Conservation (phyloP, 1,284 basidiomycete genomes). For the Rhodotorula sp. region DNA sequence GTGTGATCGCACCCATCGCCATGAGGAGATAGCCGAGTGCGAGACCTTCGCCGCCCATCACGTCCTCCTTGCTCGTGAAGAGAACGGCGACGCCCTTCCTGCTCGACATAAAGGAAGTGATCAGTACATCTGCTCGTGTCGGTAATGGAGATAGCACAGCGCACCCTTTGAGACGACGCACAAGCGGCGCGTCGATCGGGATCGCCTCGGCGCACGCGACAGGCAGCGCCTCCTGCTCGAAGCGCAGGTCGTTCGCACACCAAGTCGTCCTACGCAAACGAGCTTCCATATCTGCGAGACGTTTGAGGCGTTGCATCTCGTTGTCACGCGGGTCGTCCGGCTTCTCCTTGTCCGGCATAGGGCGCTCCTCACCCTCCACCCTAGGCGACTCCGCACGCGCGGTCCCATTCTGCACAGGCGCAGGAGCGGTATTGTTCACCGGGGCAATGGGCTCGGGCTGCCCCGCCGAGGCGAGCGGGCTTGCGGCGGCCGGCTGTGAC, state of each 20-base stretch:
- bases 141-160: not conserved
- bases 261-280: conserved; percentile 3
- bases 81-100: conserved; percentile 27
- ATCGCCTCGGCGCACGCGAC: conserved; percentile 20
- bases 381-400: not conserved
- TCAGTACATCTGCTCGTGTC: too few relatives aligned
- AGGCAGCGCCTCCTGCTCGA: not conserved
- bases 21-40: conserved; percentile 27
- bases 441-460: too few relatives aligned
- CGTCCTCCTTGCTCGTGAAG: not conserved
- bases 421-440: not conserved
- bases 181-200: conserved; percentile 10
- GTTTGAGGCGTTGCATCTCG: not conserved
- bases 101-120: not conserved
- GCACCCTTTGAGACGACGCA: conserved; percentile 17
- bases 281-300: not conserved
- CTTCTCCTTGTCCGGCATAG: not conserved
- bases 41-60: conserved; percentile 12
- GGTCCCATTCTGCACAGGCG: too few relatives aligned
- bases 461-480: not conserved
- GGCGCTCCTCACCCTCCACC: not conserved
- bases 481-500: not conserved
- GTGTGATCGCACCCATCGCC: conserved; percentile 11
- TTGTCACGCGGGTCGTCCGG: not conserved
- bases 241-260: not conserved